phyloP scores from a whole-genome alignment of 2,329 filamentous ascomycete genomes.

The Ascochyta pisi region DNA sequence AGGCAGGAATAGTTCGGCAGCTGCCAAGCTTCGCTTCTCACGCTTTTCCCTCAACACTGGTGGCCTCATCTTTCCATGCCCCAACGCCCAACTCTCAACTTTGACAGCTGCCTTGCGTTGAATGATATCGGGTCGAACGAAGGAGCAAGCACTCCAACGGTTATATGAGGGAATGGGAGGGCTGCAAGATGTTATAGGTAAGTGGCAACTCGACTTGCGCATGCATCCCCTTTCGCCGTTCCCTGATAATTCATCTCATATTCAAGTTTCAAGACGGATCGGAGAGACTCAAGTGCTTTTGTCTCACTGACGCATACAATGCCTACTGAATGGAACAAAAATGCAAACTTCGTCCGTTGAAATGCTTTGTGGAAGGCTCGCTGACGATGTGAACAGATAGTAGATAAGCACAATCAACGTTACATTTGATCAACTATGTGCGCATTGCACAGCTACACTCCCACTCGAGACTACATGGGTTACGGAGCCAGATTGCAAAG shows the following conservation, averaged over 20 bases:
- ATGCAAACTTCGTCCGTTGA: not conserved
- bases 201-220: not conserved
- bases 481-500: not conserved
- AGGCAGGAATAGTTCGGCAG: not conserved
- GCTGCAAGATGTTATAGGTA: not conserved
- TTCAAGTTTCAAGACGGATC: slow-evolving; percentile 48
- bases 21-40: slow-evolving; percentile 14
- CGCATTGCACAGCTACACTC: not conserved
- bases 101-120: not conserved
- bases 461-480: not conserved
- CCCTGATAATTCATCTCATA: slow-evolving; percentile 35
- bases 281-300: slow-evolving; percentile 40
- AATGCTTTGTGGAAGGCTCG: not conserved
- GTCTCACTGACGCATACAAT: slow-evolving; percentile 34
- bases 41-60: not conserved
- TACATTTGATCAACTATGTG: not conserved
- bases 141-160: not conserved
- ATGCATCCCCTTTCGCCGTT: not conserved
- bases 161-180: too few species aligned
- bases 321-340: slow-evolving; percentile 2
- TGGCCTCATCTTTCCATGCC: slow-evolving; percentile 1
- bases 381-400: slow-evolving; percentile 4
- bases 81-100: not conserved
- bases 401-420: slow-evolving; percentile 10
- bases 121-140: not conserved